Base-by-base conservation (phyloP, 768 basidiomycete genomes). In the Kwoniella sp. region DNA sequence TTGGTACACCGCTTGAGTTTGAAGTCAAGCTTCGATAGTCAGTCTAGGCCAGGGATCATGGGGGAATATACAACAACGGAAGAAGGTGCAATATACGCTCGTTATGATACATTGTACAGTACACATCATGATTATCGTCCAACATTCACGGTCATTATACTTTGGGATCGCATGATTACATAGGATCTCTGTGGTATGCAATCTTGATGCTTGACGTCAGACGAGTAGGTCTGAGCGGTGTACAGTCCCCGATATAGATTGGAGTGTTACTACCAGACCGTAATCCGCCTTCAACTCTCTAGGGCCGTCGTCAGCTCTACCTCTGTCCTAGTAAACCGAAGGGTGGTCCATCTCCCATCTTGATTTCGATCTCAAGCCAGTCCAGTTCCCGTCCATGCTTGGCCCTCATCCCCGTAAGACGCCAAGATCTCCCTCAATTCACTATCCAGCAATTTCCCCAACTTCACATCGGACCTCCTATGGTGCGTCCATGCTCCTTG, bases 401-500 rank as follows among this genome's bases (percentile, higher is more conserved):
- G 9, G 4, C 41, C 41, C 3, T 45, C 41, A 45, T 11, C 41
- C 11, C 41, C 41, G 3, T 45, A 9, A 3, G 11, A 11, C 5
- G 41, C 69, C 50, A 75, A 55, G 22, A 79, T 52, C 57, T 56
- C 65, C 38, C 71, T 63, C 37, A 80, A 52, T 52, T 80, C 79
- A 28, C 56, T 34, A 8, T 80, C 75, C 23, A 80, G 41, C 60
- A 80, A 41, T 7, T 50, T 57, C 2, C 71, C 76, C 4, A 80
- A 61, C 23, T 67, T 74, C 12, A 74, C 64, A 2, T 58, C 66
- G 4, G 50, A 15, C 15, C 67, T 65, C 17, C 79, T 68, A 55
- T 71, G 64, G 55, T 80, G 78, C 15, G 68, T 65, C 79, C 79
- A 80, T 3, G 29, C 65, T 61, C 65, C 66, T 8, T 59, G 62